Percentiles rank a stretch among this genome's conserved stretches.
Evolutionary conservation across 2,329 filamentous ascomycete species (phyloP).

Genomic region (Ophiostoma angusticollis): DNA sequence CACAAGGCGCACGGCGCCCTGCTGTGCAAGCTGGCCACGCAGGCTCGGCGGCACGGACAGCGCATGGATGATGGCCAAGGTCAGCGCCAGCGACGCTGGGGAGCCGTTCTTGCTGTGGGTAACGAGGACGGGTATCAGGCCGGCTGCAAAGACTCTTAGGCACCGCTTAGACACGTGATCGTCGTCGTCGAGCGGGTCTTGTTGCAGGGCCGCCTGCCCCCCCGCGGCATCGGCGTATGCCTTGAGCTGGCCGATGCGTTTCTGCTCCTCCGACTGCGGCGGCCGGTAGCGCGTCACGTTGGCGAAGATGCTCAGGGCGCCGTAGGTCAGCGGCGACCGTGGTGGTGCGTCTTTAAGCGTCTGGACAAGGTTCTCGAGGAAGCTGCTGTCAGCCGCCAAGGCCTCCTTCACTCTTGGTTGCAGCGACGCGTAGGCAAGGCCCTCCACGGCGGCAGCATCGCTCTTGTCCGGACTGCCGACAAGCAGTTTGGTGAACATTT

Average conservation of each 20-base stretch:
- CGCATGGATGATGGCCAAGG: slow-evolving; percentile 63
- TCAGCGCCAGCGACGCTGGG: slow-evolving; percentile 55
- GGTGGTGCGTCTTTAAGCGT: slow-evolving; percentile 44
- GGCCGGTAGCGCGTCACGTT: slow-evolving; percentile 78
- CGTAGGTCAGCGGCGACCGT: slow-evolving; percentile 65
- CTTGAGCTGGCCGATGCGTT: slow-evolving; percentile 82
- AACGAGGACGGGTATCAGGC: slow-evolving; percentile 64
- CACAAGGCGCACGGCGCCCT: slow-evolving; percentile 81
- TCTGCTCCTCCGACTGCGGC: slow-evolving; percentile 72
- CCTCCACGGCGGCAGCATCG: slow-evolving; percentile 68
- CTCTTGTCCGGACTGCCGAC: slow-evolving; percentile 40
- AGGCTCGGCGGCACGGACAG: slow-evolving; percentile 62
- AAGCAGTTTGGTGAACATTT: slow-evolving; percentile 54
- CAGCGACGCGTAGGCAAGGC: slow-evolving; percentile 81
- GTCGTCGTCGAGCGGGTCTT: slow-evolving; percentile 62
- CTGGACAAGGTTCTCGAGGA: slow-evolving; percentile 58
- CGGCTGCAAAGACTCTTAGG: slow-evolving; percentile 63
- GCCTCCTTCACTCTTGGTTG: slow-evolving; percentile 76
- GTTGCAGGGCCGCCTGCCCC: slow-evolving; percentile 30
- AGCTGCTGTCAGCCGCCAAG: slow-evolving; percentile 52
- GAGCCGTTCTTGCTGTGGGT: slow-evolving; percentile 63
- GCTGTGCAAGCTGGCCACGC: slow-evolving; percentile 72
- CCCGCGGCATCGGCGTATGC: slow-evolving; percentile 83
- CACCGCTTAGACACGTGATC: slow-evolving; percentile 65
- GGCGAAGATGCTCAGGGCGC: slow-evolving; percentile 69